These are phyloP conservation scores for Citrullus colocynthis DNA, from an alignment of 306 rosid species.

Conservation along the genomic window DNA sequence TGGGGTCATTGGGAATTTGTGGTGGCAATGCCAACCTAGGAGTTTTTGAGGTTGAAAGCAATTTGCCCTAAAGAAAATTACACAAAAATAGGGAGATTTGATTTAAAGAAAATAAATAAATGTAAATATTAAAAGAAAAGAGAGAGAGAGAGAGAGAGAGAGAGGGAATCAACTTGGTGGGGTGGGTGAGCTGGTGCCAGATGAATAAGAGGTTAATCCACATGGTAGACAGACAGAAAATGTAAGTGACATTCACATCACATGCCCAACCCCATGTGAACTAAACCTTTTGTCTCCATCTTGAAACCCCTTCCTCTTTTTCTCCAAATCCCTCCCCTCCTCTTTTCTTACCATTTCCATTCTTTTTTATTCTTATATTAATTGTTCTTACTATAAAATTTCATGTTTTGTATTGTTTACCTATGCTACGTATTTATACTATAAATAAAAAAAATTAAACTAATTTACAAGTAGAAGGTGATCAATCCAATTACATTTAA, in stretches of 20 bases:
- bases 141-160: slow-evolving; percentile 8
- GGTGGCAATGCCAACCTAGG: background rate
- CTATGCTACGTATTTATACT: too few relatives aligned
- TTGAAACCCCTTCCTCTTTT: background rate
- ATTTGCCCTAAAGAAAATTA: background rate
- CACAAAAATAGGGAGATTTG: too few relatives aligned
- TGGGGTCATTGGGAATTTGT: background rate
- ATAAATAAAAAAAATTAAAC: too few relatives aligned
- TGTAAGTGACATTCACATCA: slow-evolving; percentile 69
- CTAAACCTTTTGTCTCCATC: slow-evolving; percentile 68
- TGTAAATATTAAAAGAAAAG: background rate
- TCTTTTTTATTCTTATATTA: too few relatives aligned
- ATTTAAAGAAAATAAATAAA: too few relatives aligned
- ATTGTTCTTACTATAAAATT: too few relatives aligned
- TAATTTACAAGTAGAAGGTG: too few relatives aligned
- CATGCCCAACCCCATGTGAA: slow-evolving; percentile 74
- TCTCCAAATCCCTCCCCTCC: too few relatives aligned
- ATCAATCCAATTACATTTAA: too few relatives aligned
- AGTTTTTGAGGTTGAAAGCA: background rate
- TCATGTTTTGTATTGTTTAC: too few relatives aligned
- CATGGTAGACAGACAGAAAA: slow-evolving; percentile 66
- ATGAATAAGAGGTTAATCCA: slow-evolving; percentile 61
- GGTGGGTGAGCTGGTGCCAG: slow-evolving; percentile 86
- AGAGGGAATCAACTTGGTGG: slow-evolving; percentile 35
- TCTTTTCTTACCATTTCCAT: too few relatives aligned